Conservation (phyloP, 164 flowering plant genomes). For the Malania oleifera region DNA sequence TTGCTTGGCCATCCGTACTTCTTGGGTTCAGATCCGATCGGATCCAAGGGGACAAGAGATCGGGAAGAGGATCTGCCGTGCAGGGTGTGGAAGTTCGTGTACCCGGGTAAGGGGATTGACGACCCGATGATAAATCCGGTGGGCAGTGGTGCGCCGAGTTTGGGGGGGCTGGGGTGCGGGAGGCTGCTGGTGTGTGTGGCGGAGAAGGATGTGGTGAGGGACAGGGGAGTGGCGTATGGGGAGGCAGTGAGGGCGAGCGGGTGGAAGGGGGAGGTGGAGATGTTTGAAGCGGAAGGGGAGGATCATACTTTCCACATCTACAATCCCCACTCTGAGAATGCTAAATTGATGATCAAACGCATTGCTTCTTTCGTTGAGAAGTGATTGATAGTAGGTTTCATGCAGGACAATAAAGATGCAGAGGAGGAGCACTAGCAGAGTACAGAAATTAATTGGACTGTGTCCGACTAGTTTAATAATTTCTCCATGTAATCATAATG, state of each 20-base stretch:
- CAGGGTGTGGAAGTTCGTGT: constrained; percentile 24
- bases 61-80: constrained; percentile 4
- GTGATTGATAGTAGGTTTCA: too few species aligned
- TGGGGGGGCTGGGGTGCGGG: constrained; percentile 30
- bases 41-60: neutral
- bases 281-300: constrained; percentile 36
- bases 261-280: constrained; percentile 44
- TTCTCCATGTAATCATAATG: too few species aligned
- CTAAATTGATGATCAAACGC: constrained; percentile 22
- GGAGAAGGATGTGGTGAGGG: constrained; percentile 32
- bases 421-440: too few species aligned
- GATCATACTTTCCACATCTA: constrained; percentile 38
- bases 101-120: constrained; percentile 29
- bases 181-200: constrained; percentile 36
- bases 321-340: constrained; percentile 24
- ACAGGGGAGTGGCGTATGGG: constrained; percentile 24
- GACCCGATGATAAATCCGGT: constrained; percentile 38
- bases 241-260: constrained; percentile 32
- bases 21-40: constrained; percentile 24
- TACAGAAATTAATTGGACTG: too few species aligned
- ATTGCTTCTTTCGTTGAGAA: constrained; percentile 37
- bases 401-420: too few species aligned
- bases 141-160: constrained; percentile 26
- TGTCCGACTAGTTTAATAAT: too few species aligned
- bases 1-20: constrained; percentile 21